Conservation (phyloP, 1,139 yeast genomes). For the Zygoascus sp. region DNA sequence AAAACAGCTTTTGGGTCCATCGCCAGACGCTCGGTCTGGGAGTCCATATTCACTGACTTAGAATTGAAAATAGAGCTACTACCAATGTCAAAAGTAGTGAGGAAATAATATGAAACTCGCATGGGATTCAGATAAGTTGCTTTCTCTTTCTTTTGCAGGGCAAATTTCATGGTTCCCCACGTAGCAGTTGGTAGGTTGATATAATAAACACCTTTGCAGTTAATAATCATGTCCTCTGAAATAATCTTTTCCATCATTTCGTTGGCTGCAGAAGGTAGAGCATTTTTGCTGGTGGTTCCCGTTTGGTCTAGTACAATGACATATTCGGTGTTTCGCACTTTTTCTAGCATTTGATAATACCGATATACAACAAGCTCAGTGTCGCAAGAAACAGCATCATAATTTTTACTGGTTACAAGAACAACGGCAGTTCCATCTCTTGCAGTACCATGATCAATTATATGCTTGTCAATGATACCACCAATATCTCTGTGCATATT, state of each 20-base stretch:
- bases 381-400: slow-evolving; percentile 45
- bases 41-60: slow-evolving; percentile 2
- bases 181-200: slow-evolving; percentile 2
- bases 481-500: slow-evolving; percentile 55
- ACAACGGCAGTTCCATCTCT: slow-evolving; percentile 71
- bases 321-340: slow-evolving; percentile 65
- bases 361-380: slow-evolving; percentile 56
- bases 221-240: slow-evolving; percentile 48
- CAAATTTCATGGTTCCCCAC: slow-evolving; percentile 2
- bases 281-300: slow-evolving; percentile 43
- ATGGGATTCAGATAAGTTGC: slow-evolving; percentile 3
- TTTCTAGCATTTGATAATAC: slow-evolving; percentile 60
- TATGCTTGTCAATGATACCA: slow-evolving; percentile 41
- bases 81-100: slow-evolving; percentile 8
- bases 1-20: slow-evolving; percentile 7
- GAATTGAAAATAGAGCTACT: slow-evolving; percentile 5
- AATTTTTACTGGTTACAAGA: slow-evolving; percentile 48
- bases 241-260: slow-evolving; percentile 25
- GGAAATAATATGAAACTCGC: slow-evolving; percentile 4
- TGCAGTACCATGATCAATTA: slow-evolving; percentile 61
- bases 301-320: slow-evolving; percentile 67
- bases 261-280: slow-evolving; percentile 32
- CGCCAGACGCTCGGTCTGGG: slow-evolving; percentile 1
- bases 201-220: slow-evolving; percentile 51
- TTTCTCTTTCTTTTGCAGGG: not conserved